These are phyloP conservation scores for Echinosphaeria canescens DNA, from an alignment of 2,329 filamentous ascomycete genomes.

Conservation along the genomic window DNA sequence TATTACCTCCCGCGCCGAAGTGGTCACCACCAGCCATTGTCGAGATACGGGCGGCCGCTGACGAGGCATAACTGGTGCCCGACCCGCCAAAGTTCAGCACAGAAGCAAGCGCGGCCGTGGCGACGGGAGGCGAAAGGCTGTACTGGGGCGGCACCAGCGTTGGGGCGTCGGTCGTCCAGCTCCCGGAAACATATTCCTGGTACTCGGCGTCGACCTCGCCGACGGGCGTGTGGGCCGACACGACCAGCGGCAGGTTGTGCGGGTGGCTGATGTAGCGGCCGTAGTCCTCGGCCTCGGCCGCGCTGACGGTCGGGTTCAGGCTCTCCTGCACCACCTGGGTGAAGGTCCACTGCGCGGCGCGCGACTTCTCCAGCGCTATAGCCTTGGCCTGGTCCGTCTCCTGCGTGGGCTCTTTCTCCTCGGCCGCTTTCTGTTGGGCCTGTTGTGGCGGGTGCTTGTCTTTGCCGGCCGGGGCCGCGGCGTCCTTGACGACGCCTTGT, in stretches of 20 bases:
- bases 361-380: constrained; percentile 50
- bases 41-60: no score
- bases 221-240: constrained; percentile 41
- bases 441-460: no score
- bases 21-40: no score
- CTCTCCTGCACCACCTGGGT: constrained; percentile 71
- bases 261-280: constrained; percentile 76
- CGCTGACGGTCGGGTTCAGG: constrained; percentile 62
- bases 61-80: no score
- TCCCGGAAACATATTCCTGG: constrained; percentile 57
- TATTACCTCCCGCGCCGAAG: no score
- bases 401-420: constrained; percentile 5
- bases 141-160: constrained; percentile 16
- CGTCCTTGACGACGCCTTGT: not conserved
- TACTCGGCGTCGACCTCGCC: constrained; percentile 35
- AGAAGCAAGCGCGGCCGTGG: not conserved
- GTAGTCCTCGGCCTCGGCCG: constrained; percentile 68
- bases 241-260: constrained; percentile 66
- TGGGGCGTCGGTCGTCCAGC: constrained; percentile 38
- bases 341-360: constrained; percentile 73
- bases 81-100: no score
- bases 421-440: constrained; percentile 4
- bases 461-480: no score
- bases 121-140: no score
- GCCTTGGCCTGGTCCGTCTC: constrained; percentile 21